Evolutionary conservation across 2,329 filamentous ascomycete genomes (phyloP).

Genomic region (Cordyceps cicadae): DNA sequence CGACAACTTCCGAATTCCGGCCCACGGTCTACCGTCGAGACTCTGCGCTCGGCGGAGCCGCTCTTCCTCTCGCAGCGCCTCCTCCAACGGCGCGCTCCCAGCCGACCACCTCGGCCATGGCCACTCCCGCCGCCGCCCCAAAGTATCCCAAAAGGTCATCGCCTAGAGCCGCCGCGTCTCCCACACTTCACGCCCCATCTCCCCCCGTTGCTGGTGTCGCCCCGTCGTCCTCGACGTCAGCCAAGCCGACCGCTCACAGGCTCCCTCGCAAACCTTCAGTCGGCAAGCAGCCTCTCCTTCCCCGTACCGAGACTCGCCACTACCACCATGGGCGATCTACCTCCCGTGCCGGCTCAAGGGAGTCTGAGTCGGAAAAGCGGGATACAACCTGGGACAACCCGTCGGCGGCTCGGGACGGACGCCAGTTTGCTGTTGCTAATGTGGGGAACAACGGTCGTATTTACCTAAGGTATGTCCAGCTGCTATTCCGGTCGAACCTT

Average conservation of each 20-base stretch:
- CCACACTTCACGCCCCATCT: background rate
- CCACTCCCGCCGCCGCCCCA: background rate
- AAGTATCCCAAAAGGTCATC: conserved; percentile 7
- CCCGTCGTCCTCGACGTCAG: background rate
- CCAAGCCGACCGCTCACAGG: background rate
- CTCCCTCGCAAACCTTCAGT: conserved; percentile 13
- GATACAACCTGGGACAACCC: conserved; percentile 53
- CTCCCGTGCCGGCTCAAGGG: conserved; percentile 36
- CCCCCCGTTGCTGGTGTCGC: background rate
- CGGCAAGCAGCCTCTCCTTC: conserved; percentile 32
- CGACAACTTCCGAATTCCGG: background rate
- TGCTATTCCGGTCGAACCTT: background rate
- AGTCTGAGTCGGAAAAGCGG: conserved; percentile 45
- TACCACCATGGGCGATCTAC: conserved; percentile 30
- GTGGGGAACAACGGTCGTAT: conserved; percentile 77
- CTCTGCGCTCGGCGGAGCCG: conserved; percentile 10
- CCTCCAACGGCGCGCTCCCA: background rate
- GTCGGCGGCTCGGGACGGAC: conserved; percentile 54
- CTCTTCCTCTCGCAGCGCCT: background rate
- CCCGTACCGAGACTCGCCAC: conserved; percentile 38
- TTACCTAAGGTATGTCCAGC: conserved; percentile 61
- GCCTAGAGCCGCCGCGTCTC: background rate
- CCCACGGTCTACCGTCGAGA: conserved; percentile 10
- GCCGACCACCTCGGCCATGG: background rate
- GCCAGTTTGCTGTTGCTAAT: conserved; percentile 72